A percentile compares a stretch with the other conserved stretches of the same genome.
These are phyloP conservation scores for Aristolochia contorta DNA, from an alignment of 164 flowering plant species.

Conservation along the genomic window DNA sequence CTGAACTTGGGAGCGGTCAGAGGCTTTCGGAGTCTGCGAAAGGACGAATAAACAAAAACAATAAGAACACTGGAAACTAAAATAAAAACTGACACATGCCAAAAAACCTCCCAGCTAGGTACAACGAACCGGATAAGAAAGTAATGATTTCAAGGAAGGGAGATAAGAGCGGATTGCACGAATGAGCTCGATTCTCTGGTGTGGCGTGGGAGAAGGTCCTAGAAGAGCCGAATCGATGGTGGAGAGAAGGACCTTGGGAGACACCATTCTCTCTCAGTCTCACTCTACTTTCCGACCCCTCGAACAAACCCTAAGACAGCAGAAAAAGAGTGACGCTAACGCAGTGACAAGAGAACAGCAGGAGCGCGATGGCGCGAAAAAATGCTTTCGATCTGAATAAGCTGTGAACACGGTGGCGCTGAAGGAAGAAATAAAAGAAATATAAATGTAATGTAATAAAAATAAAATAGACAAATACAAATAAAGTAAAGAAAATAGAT, in stretches of 20 bases:
- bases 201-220: conserved; percentile 59
- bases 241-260: conserved; percentile 62
- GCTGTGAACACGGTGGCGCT: no score
- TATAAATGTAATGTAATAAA: no score
- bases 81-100: neutral
- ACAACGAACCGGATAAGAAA: conserved; percentile 54
- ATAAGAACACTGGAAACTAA: neutral
- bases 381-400: no score
- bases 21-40: conserved; percentile 65
- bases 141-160: conserved; percentile 49
- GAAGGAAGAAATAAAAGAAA: no score
- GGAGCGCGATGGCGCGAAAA: no score
- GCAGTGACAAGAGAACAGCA: no score
- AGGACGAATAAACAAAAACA: neutral
- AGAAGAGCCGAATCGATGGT: conserved; percentile 54
- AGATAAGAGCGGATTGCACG: conserved; percentile 67
- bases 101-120: neutral
- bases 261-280: conserved; percentile 38
- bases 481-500: no score
- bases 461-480: no score
- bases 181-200: conserved; percentile 66
- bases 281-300: neutral
- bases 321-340: no score
- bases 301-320: no score
- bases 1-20: conserved; percentile 75